Evolutionary conservation across 257 asterid genomes (phyloP).

Genomic region (Gentiana macrophylla): DNA sequence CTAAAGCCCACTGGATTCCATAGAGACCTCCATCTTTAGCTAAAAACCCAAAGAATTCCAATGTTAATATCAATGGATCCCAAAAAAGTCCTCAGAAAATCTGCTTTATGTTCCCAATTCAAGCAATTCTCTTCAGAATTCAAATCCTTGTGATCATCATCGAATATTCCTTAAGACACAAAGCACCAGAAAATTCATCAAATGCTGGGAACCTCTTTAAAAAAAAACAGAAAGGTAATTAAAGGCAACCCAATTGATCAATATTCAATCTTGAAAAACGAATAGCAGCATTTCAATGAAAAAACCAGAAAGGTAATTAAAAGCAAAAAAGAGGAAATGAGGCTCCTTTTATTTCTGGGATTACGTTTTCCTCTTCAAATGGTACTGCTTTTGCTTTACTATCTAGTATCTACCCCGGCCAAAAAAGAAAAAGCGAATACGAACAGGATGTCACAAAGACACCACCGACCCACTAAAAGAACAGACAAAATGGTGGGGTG

Average conservation of each 20-base stretch:
- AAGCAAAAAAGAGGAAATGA: not conserved
- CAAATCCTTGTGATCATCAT: slow-evolving; percentile 5
- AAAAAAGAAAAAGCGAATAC: slow-evolving; percentile 25
- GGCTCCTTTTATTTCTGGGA: not conserved
- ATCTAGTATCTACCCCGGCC: slow-evolving; percentile 14
- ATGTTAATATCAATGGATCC: not conserved
- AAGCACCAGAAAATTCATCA: not conserved
- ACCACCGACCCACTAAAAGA: slow-evolving; percentile 39
- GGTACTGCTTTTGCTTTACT: not conserved
- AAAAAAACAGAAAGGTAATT: too few relatives aligned
- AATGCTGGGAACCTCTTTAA: not conserved
- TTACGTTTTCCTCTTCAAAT: slow-evolving; percentile 2
- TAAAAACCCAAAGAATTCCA: slow-evolving; percentile 3
- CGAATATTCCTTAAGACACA: not conserved
- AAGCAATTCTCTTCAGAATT: not conserved
- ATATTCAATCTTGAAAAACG: slow-evolving; percentile 1
- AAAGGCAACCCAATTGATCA: not conserved
- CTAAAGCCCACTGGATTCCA: too few relatives aligned
- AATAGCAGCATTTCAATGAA: not conserved
- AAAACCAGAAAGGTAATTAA: not conserved
- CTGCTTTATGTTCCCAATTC: slow-evolving; percentile 4
- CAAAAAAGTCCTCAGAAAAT: not conserved
- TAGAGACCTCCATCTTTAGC: too few relatives aligned
- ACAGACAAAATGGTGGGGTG: slow-evolving; percentile 33
- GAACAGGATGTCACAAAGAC: slow-evolving; percentile 22